Conservation (phyloP, 768 basidiomycete species). For the Sarcodon aspratus region DNA sequence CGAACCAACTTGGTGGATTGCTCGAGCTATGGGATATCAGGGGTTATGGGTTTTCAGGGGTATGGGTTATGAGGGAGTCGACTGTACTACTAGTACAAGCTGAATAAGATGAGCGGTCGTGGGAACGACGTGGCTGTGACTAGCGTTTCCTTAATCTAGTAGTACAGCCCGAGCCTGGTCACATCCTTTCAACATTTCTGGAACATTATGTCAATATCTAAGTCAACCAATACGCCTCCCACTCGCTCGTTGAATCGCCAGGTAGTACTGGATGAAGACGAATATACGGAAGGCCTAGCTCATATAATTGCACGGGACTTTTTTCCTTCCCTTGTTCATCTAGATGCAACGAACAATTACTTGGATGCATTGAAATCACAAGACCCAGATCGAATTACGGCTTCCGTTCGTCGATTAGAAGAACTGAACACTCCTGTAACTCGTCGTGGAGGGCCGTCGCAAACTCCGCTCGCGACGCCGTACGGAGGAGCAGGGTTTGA, state of each 20-base stretch:
- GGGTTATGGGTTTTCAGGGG: too few relatives aligned
- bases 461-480: conserved; percentile 55
- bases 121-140: background rate
- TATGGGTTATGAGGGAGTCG: too few relatives aligned
- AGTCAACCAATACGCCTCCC: conserved; percentile 1
- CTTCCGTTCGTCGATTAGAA: conserved; percentile 65
- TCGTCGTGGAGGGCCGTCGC: conserved; percentile 19
- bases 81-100: too few relatives aligned
- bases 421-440: conserved; percentile 46
- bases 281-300: conserved; percentile 84
- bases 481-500: conserved; percentile 42
- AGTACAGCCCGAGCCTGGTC: background rate
- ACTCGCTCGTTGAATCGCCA: conserved; percentile 60
- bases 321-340: conserved; percentile 86
- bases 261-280: conserved; percentile 79
- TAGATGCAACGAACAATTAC: conserved; percentile 83
- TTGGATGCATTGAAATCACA: conserved; percentile 68
- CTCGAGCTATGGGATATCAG: too few relatives aligned
- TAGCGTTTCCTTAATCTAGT: background rate
- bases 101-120: background rate
- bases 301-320: conserved; percentile 95
- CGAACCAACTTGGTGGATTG: too few relatives aligned
- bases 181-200: background rate
- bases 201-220: background rate
- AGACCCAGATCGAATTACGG: conserved; percentile 66